phyloP scores from a whole-genome alignment of 2,329 filamentous ascomycete genomes.

The Aspergillus sp. region DNA sequence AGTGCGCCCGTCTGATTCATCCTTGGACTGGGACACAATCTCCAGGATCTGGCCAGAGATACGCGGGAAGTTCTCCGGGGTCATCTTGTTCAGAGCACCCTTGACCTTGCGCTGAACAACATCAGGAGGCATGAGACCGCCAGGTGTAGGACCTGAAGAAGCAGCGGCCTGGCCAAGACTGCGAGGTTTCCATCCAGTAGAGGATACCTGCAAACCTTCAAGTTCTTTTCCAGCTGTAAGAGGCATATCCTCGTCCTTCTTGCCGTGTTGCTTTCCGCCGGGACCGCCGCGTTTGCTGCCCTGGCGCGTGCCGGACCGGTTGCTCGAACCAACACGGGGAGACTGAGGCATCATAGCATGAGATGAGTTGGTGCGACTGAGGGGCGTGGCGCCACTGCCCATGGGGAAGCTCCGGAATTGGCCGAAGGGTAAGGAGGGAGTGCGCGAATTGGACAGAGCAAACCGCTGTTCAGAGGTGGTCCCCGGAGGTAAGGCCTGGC shows the following conservation, averaged over 20 bases:
- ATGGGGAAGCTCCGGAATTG: conserved; percentile 62
- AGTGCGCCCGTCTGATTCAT: conserved; percentile 90
- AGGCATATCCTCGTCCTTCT: conserved; percentile 72
- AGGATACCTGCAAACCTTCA: conserved; percentile 71
- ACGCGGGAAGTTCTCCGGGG: conserved; percentile 96
- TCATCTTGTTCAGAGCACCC: conserved; percentile 99
- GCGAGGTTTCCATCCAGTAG: conserved; percentile 85
- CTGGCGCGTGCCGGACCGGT: conserved; percentile 48
- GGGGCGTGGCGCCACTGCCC: conserved; percentile 62
- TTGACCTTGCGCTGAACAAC: conserved; percentile 99
- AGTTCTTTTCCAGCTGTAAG: conserved; percentile 80
- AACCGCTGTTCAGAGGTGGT: conserved; percentile 79
- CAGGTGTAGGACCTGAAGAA: conserved; percentile 48
- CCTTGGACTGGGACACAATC: conserved; percentile 93
- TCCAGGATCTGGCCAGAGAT: conserved; percentile 90
- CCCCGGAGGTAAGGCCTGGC: conserved; percentile 66
- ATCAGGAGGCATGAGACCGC: conserved; percentile 74
- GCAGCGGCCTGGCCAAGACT: conserved; percentile 58
- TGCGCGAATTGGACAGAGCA: conserved; percentile 58
- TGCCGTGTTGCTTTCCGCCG: conserved; percentile 43
- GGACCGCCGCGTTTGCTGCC: conserved; percentile 51
- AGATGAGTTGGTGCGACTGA: conserved; percentile 65
- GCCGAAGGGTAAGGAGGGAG: conserved; percentile 52
- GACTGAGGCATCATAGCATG: conserved; percentile 62
- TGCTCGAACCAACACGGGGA: conserved; percentile 68